Conservation (phyloP, 768 basidiomycete species). For the Tulasnella sp. region DNA sequence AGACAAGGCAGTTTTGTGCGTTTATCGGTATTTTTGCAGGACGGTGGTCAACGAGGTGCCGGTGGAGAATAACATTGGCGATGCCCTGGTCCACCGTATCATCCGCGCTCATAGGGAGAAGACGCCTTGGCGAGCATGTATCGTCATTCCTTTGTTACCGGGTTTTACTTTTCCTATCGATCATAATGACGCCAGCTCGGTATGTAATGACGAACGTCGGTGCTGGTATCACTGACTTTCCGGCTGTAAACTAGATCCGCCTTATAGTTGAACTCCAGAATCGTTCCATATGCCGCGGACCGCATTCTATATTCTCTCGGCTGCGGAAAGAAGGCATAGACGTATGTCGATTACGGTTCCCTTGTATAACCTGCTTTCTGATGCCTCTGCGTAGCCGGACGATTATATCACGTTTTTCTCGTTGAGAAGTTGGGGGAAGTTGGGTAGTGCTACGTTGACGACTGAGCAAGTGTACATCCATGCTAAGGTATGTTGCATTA, state of each 20-base stretch:
- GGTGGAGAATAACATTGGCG: conserved; percentile 89
- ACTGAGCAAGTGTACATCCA: conserved; percentile 93
- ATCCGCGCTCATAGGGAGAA: conserved; percentile 71
- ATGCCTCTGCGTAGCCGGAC: conserved; percentile 77
- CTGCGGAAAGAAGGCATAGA: conserved; percentile 80
- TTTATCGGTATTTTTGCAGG: conserved; percentile 28
- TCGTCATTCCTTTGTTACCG: conserved; percentile 82
- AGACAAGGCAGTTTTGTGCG: neutral
- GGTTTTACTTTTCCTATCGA: conserved; percentile 92
- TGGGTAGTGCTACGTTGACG: conserved; percentile 67
- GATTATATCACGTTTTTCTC: conserved; percentile 88
- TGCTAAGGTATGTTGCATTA: conserved; percentile 41
- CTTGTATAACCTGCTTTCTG: conserved; percentile 5
- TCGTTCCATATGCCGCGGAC: conserved; percentile 74
- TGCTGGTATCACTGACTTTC: neutral
- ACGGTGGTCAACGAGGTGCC: conserved; percentile 74
- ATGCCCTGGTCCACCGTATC: conserved; percentile 84
- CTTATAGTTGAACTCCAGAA: conserved; percentile 95
- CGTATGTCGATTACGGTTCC: conserved; percentile 30
- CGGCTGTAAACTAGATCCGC: conserved; percentile 47
- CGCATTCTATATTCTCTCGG: conserved; percentile 79
- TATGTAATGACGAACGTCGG: conserved; percentile 35
- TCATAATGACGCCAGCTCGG: conserved; percentile 83
- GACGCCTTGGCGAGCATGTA: conserved; percentile 82
- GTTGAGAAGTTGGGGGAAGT: conserved; percentile 85